Base-by-base conservation (phyloP, 73 alveolate species). In the Symbiodinium pilosum region DNA sequence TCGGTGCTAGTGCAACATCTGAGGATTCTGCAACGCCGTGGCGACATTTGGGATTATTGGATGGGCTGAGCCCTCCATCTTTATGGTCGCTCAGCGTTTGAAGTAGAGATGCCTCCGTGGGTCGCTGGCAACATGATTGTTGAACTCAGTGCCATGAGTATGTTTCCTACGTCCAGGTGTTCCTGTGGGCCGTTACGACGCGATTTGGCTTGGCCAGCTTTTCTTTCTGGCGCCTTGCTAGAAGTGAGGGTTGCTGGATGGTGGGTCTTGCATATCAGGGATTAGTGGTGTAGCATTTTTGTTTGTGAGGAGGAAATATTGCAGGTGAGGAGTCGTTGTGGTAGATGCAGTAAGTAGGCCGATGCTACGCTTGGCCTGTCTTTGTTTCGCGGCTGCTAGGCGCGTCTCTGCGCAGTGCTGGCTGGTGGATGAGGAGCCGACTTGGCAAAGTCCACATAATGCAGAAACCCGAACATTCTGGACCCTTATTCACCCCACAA, bases 371-470 rank as follows among this genome's bases (percentile, higher is more conserved):
- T 47, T 47, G 59, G 6, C 14, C 59, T 47, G 21, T 14, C 59
- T 14, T 11, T 32, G 3, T 26, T 28, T 30, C 81, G 14, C 36
- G 54, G 77, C 40, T 84, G 43, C 73, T 4, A 89, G 95, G 95
- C 95, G 95, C 4, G 95, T 89, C 20, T 89, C 95, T 5, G 95
- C 95, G 7, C 95, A 89, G 86, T 89, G 95, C 32, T 89, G 95
- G 95, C 86, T 89, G 68, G 95, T 89, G 75, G 95, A 89, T 40
- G 95, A 89, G 73, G 81, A 64, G 81, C 81, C 38, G 30, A 1
- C 39, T 64, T 26, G 81, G 21, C 11, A 26, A 64, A 64, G 77
- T 20, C 77, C 38, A 47, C 59, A 47, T 9, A 47, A 47, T 14
- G 14, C 59, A 14, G 59, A 47, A 47, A 47, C n/a, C n/a, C n/a